Base-by-base conservation (phyloP, 1,284 basidiomycete species). In the Earliella scabrosa region DNA sequence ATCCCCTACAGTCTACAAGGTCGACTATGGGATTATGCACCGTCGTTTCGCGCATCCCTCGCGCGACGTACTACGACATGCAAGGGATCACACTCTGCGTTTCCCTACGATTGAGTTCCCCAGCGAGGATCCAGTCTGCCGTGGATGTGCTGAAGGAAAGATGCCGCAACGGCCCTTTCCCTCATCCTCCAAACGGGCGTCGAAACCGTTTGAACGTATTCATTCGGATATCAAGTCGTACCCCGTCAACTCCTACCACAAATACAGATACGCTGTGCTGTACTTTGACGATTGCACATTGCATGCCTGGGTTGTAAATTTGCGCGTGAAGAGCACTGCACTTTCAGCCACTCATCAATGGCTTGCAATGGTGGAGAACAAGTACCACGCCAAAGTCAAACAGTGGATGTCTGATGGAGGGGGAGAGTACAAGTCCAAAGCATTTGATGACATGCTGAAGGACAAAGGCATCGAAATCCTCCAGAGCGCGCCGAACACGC, bases 271-370 rank as follows among this genome's bases (percentile, higher is more conserved):
- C 49, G 52, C 53, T 16, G 59, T 73, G 9, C 63, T 65, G 0
- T 65, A 76, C 34, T 36, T 73, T 9, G 68, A 75, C 59, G 68
- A 74, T 45, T 61, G 59, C 47, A 58, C 68, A 7, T 65, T 63
- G 8, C 35, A 39, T 40, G 47, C 36, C 8, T 50, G 53, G 49
- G 59, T 6, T 26, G 21, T 41, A 24, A 13, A 24, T 11, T 24
- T 41, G 39, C 39, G 11, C 39, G 24, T 11, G 11, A 41, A 41
- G 20, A 18, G 23, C 20, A 23, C 39, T 24, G 39, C 39, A 41
- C 13, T 41, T 5, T 11, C 16, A 13, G 23, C 9, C 11, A 24
- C 23, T 4, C 23, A 23, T 13, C 20, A 41, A 5, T 41, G 9
- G 11, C 13, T 23, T 11, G 23, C 39, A 24, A 11, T 13, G 2